A percentile compares a stretch with the other conserved stretches of the same genome.
These are phyloP conservation scores for Nannochloris sp. DNA, from an alignment of 139 green algal genomes.

Conservation along the genomic window DNA sequence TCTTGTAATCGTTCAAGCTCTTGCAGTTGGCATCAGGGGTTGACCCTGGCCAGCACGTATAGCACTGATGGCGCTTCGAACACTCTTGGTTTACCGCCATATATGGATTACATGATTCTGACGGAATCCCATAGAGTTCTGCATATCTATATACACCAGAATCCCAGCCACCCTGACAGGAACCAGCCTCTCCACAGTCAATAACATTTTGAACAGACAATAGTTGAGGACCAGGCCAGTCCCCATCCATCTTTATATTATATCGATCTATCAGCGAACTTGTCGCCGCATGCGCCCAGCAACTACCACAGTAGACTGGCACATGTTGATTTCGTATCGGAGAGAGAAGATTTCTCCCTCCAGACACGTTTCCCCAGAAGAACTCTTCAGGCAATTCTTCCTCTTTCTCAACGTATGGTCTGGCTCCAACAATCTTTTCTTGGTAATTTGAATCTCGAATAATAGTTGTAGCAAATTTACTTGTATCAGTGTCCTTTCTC, in stretches of 20 bases:
- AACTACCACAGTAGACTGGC: slow-evolving; percentile 58
- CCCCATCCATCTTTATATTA: slow-evolving; percentile 66
- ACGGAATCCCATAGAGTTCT: slow-evolving; percentile 49
- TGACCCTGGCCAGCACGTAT: slow-evolving; percentile 42
- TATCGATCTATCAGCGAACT: slow-evolving; percentile 66
- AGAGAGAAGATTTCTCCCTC: slow-evolving; percentile 53
- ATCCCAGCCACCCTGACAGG: slow-evolving; percentile 34
- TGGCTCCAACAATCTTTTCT: neutral
- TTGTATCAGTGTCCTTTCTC: too few species aligned
- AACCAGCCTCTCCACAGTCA: slow-evolving; percentile 66
- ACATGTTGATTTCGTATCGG: slow-evolving; percentile 70
- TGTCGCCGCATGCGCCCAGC: slow-evolving; percentile 74
- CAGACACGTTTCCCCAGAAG: slow-evolving; percentile 42
- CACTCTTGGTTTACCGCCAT: slow-evolving; percentile 50
- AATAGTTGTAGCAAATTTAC: neutral
- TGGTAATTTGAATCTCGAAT: neutral
- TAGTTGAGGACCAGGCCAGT: slow-evolving; percentile 41
- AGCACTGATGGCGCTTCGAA: slow-evolving; percentile 56
- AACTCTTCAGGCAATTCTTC: slow-evolving; percentile 6
- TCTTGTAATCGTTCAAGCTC: slow-evolving; percentile 41
- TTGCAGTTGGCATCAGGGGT: slow-evolving; percentile 25
- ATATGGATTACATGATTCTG: slow-evolving; percentile 86
- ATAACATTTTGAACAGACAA: slow-evolving; percentile 70
- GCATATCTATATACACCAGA: slow-evolving; percentile 51
- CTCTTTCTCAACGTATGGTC: slow-evolving; percentile 8